Conservation (phyloP, 2,329 filamentous ascomycete species). For the Chrysoporthe cubensis region DNA sequence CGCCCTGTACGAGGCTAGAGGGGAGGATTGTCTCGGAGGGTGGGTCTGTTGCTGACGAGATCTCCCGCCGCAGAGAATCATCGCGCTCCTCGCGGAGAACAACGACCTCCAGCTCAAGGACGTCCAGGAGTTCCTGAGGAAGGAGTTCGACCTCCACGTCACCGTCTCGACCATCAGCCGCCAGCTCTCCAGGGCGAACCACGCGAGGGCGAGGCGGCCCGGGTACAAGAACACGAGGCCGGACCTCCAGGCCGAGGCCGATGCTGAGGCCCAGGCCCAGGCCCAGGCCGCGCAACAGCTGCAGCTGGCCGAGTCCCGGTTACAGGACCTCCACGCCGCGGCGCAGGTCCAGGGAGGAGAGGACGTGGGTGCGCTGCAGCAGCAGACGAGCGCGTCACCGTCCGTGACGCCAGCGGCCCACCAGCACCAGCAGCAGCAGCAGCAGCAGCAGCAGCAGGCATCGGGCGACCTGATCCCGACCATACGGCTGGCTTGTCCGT, state of each 20-base stretch:
- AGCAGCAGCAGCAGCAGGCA: background rate
- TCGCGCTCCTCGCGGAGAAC: conserved; percentile 26
- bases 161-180: conserved; percentile 27
- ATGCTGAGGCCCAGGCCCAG: background rate
- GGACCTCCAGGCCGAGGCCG: conserved; percentile 19
- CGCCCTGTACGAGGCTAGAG: background rate
- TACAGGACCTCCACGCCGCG: conserved; percentile 1
- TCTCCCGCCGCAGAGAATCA: conserved; percentile 23
- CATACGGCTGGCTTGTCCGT: conserved; percentile 23
- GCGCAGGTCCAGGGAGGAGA: background rate
- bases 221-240: conserved; percentile 28
- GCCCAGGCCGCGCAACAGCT: background rate
- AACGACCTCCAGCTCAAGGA: conserved; percentile 26
- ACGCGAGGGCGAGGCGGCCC: conserved; percentile 22
- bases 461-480: background rate
- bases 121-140: conserved; percentile 24
- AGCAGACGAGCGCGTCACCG: background rate
- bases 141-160: conserved; percentile 26
- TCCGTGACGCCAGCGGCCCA: background rate
- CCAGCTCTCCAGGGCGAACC: conserved; percentile 25
- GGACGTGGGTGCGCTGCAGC: background rate
- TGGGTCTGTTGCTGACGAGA: background rate
- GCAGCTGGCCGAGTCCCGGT: background rate
- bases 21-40: background rate
- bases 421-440: conserved; percentile 1